These are phyloP conservation scores for Kwoniella dendrophila DNA, from an alignment of 768 basidiomycete species.

Conservation along the genomic window DNA sequence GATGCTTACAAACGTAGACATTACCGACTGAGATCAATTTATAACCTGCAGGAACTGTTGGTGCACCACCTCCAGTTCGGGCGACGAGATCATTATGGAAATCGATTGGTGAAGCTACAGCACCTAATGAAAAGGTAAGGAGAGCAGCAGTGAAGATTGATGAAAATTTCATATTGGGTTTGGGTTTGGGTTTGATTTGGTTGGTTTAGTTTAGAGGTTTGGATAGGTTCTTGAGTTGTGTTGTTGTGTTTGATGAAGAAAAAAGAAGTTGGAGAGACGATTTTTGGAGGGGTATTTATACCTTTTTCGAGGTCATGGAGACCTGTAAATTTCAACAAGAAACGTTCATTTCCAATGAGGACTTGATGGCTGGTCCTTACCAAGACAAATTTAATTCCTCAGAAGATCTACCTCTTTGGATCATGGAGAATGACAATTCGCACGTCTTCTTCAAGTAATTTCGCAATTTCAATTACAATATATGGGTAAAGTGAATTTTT, in stretches of 20 bases:
- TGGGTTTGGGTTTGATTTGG: neutral
- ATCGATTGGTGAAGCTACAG: slow-evolving; percentile 9
- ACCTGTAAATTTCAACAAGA: no score
- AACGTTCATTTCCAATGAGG: no score
- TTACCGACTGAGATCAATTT: slow-evolving; percentile 10
- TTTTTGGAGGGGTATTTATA: slow-evolving; percentile 13
- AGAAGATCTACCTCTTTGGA: no score
- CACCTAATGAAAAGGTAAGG: slow-evolving; percentile 18
- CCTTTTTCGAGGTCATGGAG: neutral
- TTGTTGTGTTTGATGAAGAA: slow-evolving; percentile 4
- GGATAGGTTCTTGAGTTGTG: neutral
- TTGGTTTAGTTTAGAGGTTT: neutral
- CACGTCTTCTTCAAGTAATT: no score
- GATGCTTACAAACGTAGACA: slow-evolving; percentile 13
- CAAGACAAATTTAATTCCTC: no score
- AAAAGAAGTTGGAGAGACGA: neutral
- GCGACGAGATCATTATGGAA: neutral
- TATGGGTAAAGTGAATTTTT: no score
- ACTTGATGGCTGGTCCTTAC: no score
- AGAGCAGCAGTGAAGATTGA: slow-evolving; percentile 19
- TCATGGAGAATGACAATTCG: no score
- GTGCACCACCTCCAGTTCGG: slow-evolving; percentile 20
- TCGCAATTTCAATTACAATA: no score
- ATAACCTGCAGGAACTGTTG: slow-evolving; percentile 10
- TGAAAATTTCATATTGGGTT: slow-evolving; percentile 17